These are phyloP conservation scores for Wickerhamomyces strasburgensis DNA, from an alignment of 805 yeast species.

Conservation along the genomic window DNA sequence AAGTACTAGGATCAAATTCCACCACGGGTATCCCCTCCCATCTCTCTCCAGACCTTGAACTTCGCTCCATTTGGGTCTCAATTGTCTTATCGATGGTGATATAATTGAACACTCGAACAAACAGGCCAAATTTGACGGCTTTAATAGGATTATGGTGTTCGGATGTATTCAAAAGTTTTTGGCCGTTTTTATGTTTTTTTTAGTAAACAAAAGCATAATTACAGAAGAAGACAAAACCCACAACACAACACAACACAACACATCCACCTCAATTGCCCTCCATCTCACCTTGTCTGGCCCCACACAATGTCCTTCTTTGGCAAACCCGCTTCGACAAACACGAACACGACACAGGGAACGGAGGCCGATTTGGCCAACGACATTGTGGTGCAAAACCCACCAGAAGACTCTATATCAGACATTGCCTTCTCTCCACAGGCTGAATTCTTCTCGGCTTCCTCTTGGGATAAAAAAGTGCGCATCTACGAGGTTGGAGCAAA, in stretches of 20 bases:
- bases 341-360: constrained; percentile 19
- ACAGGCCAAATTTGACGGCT: too few species aligned
- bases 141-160: constrained; percentile 2
- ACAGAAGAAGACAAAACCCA: not conserved
- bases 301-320: constrained; percentile 41
- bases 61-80: not conserved
- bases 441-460: constrained; percentile 71
- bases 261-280: too few species aligned
- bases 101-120: too few species aligned
- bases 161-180: not conserved
- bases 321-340: constrained; percentile 22
- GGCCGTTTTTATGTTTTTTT: not conserved
- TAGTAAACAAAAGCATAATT: not conserved
- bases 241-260: too few species aligned
- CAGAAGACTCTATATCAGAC: constrained; percentile 88
- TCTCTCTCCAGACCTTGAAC: constrained; percentile 5
- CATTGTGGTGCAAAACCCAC: constrained; percentile 66
- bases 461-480: constrained; percentile 95
- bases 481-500: constrained; percentile 77
- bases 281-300: not conserved
- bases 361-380: constrained; percentile 59
- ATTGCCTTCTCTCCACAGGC: constrained; percentile 82
- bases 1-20: constrained; percentile 1
- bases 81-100: not conserved
- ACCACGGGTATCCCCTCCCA: constrained; percentile 19